Evolutionary conservation across 306 rosid species (phyloP), one percentile per base, ranked within the genome.

Genomic region (Cucumis hystrix): DNA sequence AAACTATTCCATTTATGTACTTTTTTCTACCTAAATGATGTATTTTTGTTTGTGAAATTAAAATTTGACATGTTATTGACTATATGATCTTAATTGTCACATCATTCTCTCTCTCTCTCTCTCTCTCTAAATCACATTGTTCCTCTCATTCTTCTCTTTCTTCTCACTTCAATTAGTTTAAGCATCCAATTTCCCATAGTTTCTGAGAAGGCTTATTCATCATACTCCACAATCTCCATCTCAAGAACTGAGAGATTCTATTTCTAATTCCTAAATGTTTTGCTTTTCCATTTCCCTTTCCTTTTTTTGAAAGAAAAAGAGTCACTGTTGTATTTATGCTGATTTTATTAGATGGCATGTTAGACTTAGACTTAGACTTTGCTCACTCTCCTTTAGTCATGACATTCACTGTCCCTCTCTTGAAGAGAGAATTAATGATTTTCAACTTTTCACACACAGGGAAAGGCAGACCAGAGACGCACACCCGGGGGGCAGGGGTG

Each of bases 201-300:
- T 89, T 87, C 90, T 52, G 85, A 78, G 82, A 86, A 82, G 78
- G 25, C 45, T 71, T 64, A 79, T 79, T 89, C 80, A 78, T 75
- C 56, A 39, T 63, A 39, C 25, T 80, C 83, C 25, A 20, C 70
- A 62, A 2, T 37, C 66, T 60, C 55, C 56, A 6, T 43, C 35
- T 68, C 11, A 43, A 68, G 56, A 69, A 20, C 30, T 12, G 35
- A 69, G 76, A 41, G 35, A 68, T 43, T 12, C 74, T 41, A 47
- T 39, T 66, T 65, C 73, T 40, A 49, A 66, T 66, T 65, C 28
- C 23, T 37, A 37, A 18, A 7, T 20, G 21, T n/a, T 67, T 10
- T 20, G 10, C 25, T n/a, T 37, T 28, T 33, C 35, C 69, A 17
- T 35, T 68, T 39, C 23, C 25, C 25, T 23, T 23, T 23, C 13